Evolutionary conservation across 1,139 yeast species (phyloP), one percentile per base, ranked within the genome.

Genomic region (Kodamaea sp.): DNA sequence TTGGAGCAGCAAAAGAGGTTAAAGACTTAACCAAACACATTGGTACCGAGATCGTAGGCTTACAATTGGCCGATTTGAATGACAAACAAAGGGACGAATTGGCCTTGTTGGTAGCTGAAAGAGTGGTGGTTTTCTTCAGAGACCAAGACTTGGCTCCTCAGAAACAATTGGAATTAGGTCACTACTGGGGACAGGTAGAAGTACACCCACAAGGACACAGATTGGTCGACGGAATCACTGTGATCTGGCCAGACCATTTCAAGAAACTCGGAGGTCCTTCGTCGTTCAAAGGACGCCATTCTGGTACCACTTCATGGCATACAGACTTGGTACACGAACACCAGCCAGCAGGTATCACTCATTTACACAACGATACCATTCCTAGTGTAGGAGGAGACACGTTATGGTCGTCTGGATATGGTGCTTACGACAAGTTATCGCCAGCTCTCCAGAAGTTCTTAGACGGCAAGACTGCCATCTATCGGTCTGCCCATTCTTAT

Each of bases 21-120:
- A 45, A 19, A 10, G 30, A 50, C 35, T 48, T 50, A 40, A 48
- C 55, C 32, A 50, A 48, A 30, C 51, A 50, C 32, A 39, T 50
- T 32, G 55, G 55, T 35, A 50, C 55, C 13, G 55, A 50, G 30
- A 42, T 50, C 30, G 51, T 48, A 22, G 55, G 55, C 6, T 41
- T 50, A 25, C 53, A 50, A 35, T 41, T 50, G 38, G 28, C 38
- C 24, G 52, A 53, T n/a, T 50, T 55, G 43, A 46, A 31, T 38
- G 56, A 54, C 29, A 29, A 51, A 36, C 58, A 53, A 29, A 53
- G 43, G 34, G 81, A 47, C 23, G 59, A 73, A 44, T 55, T 74
- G 50, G 80, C 80, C 8, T 51, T 71, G 26, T 52, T 74, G 31
- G 59, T 73, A 41, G 76, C 78, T n/a, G 75, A 72, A 45, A 61